Evolutionary conservation across 2,329 filamentous ascomycete genomes (phyloP), one percentile per base, ranked within the genome.

Genomic region (Fusarium equiseti): DNA sequence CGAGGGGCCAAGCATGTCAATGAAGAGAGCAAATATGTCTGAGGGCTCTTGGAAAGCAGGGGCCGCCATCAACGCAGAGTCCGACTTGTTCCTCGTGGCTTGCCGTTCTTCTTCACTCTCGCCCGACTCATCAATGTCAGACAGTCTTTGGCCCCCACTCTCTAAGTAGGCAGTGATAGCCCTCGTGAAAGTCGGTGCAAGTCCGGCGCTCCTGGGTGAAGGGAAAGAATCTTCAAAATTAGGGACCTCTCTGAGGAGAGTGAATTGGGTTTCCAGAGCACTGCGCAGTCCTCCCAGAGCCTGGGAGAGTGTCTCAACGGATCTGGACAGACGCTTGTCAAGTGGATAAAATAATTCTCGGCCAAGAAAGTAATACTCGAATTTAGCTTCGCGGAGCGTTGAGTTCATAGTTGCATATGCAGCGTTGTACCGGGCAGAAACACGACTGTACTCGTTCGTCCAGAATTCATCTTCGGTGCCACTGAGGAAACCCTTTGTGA

Each of bases 1-100:
- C 0, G 95, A 96, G 2, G 96, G 96, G 0, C 96, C 96, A 24
- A 99, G 84, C 71, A 96, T 89, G 22, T 88, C 85, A 64, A 99
- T 97, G 79, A 98, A 99, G 8, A 95, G 86, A 13, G 94, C 90
- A 77, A 98, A 98, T 71, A 98, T 97, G 63, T 97, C 94, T 0
- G 92, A 89, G 1, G 95, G 90, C 3, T 89, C 87, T 40, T 84
- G 85, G 62, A 89, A 87, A 1, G 80, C 75, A 6, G 81, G 81
- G 22, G 68, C 74, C 31, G 59, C 72, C 40, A 77, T 71, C 12
- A 78, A 63, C 6, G 74, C 68, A 13, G 77, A 71, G 35, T 81
- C 79, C 4, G 78, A 79, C 32, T 76, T 74, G 44, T 75, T 73
- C 40, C 63, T 73, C 18, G 60, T 64, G 38, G 74, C 58, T 9